Conservation (phyloP, 2,329 filamentous ascomycete genomes). For the Sporothrix euskadiensis region DNA sequence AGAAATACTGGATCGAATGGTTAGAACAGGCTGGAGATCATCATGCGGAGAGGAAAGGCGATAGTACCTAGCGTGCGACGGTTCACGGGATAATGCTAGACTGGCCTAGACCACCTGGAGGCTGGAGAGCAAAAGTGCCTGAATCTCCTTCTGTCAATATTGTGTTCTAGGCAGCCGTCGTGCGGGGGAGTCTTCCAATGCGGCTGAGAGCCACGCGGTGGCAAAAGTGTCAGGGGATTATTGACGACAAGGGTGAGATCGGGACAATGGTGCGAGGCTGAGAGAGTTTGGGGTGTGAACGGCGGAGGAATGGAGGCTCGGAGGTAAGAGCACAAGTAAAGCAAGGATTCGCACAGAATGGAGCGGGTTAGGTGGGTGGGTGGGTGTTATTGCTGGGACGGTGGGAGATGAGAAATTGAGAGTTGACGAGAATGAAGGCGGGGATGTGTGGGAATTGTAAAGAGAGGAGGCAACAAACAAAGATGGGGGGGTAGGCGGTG, state of each 20-base stretch:
- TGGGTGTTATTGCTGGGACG: not conserved
- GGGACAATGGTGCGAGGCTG: conserved; percentile 5
- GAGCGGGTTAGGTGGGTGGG: not conserved
- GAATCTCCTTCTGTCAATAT: not conserved
- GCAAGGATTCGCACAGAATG: not conserved
- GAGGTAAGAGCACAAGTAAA: not conserved
- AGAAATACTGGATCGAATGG: not conserved
- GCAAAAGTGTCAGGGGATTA: not conserved
- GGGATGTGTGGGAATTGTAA: not conserved
- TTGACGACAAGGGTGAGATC: not conserved
- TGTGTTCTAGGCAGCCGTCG: conserved; percentile 16
- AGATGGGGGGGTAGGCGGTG: not conserved
- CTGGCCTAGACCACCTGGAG: conserved; percentile 12
- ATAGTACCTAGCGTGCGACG: not conserved
- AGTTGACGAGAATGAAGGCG: not conserved
- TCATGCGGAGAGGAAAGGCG: not conserved
- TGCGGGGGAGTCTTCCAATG: conserved; percentile 6
- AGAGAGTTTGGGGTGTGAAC: not conserved
- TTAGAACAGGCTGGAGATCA: not conserved
- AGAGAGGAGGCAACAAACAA: not conserved
- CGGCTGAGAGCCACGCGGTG: conserved; percentile 14
- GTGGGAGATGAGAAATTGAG: not conserved
- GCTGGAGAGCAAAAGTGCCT: not conserved
- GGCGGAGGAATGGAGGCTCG: not conserved
- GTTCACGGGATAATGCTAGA: conserved; percentile 12